Conservation (phyloP, 208 protist genomes). For the Trypanosoma melophagium region DNA sequence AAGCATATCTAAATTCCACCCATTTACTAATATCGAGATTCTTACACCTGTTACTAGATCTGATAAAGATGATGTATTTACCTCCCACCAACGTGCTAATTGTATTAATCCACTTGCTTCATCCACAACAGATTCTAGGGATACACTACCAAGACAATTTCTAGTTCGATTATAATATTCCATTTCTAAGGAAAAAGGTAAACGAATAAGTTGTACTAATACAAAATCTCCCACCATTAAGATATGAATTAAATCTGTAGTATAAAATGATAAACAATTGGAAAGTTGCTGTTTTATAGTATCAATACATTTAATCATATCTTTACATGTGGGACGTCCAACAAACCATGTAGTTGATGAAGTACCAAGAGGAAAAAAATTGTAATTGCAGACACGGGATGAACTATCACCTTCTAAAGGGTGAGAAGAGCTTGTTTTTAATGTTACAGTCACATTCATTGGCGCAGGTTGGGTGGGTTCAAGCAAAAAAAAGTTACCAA, state of each 20-base stretch:
- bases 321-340: constrained; percentile 28
- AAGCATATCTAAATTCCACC: constrained; percentile 20
- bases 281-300: constrained; percentile 34
- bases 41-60: constrained; percentile 20
- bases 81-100: constrained; percentile 40
- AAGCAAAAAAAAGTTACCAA: constrained; percentile 12
- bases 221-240: constrained; percentile 39
- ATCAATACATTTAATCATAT: constrained; percentile 23
- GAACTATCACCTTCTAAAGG: constrained; percentile 45
- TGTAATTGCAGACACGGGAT: constrained; percentile 33
- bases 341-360: constrained; percentile 35
- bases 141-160: constrained; percentile 32
- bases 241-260: constrained; percentile 39
- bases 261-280: constrained; percentile 52
- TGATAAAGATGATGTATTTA: constrained; percentile 17
- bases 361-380: constrained; percentile 31
- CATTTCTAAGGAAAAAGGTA: constrained; percentile 27
- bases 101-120: constrained; percentile 37
- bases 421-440: constrained; percentile 27
- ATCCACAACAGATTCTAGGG: constrained; percentile 33
- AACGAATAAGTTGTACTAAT: constrained; percentile 30
- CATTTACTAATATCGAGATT: constrained; percentile 24
- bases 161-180: constrained; percentile 39
- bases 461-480: background rate
- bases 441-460: constrained; percentile 29